Evolutionary conservation across 73 alveolate species (phyloP), one percentile per base, ranked within the genome.

Genomic region (Urostyla sp.): DNA sequence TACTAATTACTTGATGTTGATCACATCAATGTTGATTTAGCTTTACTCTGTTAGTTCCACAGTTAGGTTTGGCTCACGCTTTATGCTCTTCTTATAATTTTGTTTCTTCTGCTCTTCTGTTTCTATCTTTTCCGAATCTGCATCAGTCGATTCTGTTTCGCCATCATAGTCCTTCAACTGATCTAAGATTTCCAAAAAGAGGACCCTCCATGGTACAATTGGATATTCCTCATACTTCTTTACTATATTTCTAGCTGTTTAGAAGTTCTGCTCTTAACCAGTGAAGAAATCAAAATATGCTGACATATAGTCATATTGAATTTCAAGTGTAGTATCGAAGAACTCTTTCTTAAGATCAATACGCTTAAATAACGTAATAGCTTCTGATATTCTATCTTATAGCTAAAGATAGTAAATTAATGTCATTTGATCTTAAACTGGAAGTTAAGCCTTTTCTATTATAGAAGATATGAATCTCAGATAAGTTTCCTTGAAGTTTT

Each of bases 201-300:
- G 91, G 44, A 46, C 84, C 75, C 94, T 90, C 98, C 98, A 95
- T 23, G 86, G 82, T 1, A 84, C 46, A 37, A 96, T 67, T 38
- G 94, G 93, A 54, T 87, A 75, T 51, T 87, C 83, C 35, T 77
- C 69, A 60, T 92, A 92, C 34, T 88, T 72, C 20, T 54, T 44
- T 5, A 75, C 72, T 20, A 92, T 73, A 35, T 59, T 88, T 49
- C 90, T 75, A 18, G 98, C 95, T 5, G 53, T 54, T 21, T 77
- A 66, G 56, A 84, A 91, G 45, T 72, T 75, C 18, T 91, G 77
- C 13, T 28, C 30, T 31, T 23, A 56, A 27, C 94, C 95, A 16
- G 79, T 78, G 76, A 73, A 80, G 88, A 91, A 81, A 67, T 94
- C 96, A 81, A 94, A 87, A 89, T 94, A 94, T 45, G 96, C 96